Conservation (phyloP, 768 basidiomycete species). For the Ramaria sp. region DNA sequence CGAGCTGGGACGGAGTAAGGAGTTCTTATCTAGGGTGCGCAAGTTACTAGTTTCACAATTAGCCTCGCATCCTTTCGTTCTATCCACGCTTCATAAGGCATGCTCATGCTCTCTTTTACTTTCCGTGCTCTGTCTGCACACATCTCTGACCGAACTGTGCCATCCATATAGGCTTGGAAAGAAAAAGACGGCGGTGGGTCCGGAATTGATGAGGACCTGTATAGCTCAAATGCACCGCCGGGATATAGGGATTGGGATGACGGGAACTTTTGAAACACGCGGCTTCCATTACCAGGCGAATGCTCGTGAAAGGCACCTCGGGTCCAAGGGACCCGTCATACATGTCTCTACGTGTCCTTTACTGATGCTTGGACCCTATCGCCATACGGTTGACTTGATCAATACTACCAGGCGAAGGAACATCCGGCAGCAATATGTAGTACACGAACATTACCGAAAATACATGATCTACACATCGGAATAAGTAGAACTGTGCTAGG, state of each 20-base stretch:
- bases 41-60: no score
- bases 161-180: not conserved
- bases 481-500: no score
- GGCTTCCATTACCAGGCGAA: not conserved
- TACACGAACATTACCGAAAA: no score
- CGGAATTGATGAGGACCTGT: not conserved
- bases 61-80: no score
- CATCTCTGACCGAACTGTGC: not conserved
- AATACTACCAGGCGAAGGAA: no score
- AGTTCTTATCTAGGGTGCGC: slow-evolving; percentile 61
- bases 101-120: not conserved
- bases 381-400: no score
- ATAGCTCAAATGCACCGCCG: not conserved
- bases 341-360: no score
- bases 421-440: no score
- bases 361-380: no score
- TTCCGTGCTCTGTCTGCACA: not conserved
- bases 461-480: no score
- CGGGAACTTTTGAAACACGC: not conserved
- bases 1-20: slow-evolving; percentile 52
- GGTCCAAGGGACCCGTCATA: not conserved
- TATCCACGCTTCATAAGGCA: no score
- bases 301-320: not conserved
- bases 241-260: slow-evolving; percentile 9
- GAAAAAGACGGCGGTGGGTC: not conserved